Base-by-base conservation (phyloP, 1,284 basidiomycete species). In the Apiotrichum brassicae region DNA sequence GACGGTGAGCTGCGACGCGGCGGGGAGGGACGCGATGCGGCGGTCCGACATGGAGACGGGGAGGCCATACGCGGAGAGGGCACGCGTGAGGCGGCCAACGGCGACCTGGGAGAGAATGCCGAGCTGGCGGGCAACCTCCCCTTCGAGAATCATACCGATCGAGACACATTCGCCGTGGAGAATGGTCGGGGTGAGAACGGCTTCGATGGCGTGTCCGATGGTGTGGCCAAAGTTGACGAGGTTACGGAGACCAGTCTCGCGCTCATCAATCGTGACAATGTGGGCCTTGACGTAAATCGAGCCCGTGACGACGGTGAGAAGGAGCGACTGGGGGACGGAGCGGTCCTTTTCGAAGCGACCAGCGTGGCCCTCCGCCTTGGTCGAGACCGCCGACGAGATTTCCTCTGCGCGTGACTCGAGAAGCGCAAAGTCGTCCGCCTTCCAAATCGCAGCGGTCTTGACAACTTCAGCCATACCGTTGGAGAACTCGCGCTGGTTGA, bases 371-470 rank as follows among this genome's bases (percentile, higher is more conserved):
- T 61, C 56, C 1, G 57, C 51, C 30, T 59, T 59, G 43, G 63
- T 61, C 56, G 86, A 82, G 48, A 91, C 85, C 20, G 89, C 88
- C 7, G 84, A 80, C 63, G 86, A 85, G 56, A 93, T 89, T 63
- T 90, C 87, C 22, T 81, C 80, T 0, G 87, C 83, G 42, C 83
- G 82, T 2, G 86, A 85, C 70, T 97, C 92, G 56, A 97, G 82
- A 23, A 83, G 80, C 24, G 83, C 78, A 65, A 97, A 97, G 65
- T 92, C 87, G 55, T 76, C 74, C 60, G 89, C 88, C 71, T 90
- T 82, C 91, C 92, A 94, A 63, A 97, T 97, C 9, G 91, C 92
- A 4, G 92, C 92, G 23, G 93, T 97, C 90, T 97, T 98, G 33
- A 43, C 72, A 4, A 97, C 87, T 72, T 99, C 94, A 2, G 95